Evolutionary conservation across 768 basidiomycete genomes (phyloP).

Genomic region (Suillus alpinus): DNA sequence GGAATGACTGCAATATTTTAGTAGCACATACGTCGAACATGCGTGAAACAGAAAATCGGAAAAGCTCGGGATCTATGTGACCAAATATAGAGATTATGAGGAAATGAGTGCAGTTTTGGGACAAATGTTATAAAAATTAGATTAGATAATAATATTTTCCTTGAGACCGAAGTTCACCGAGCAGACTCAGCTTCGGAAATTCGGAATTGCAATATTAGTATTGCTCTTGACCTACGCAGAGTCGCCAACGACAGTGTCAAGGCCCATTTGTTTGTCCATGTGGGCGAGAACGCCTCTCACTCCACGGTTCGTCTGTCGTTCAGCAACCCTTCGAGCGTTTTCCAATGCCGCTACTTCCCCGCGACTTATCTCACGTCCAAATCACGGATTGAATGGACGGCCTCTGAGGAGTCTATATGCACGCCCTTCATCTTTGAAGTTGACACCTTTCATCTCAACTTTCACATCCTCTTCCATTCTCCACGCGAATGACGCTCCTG

Average conservation of each 20-base stretch:
- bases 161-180: background rate
- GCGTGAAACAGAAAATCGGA: no score
- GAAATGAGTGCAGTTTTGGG: background rate
- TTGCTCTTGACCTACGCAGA: background rate
- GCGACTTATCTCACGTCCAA: background rate
- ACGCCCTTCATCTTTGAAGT: slow-evolving; percentile 5
- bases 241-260: background rate
- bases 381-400: background rate
- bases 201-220: background rate
- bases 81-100: background rate
- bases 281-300: slow-evolving; percentile 15
- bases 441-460: slow-evolving; percentile 7
- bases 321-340: slow-evolving; percentile 13
- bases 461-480: slow-evolving; percentile 17
- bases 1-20: no score
- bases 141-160: background rate
- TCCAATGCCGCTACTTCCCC: slow-evolving; percentile 6
- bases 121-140: background rate
- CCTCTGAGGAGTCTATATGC: slow-evolving; percentile 6
- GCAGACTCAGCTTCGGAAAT: background rate
- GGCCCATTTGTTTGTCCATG: slow-evolving; percentile 16
- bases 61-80: no score
- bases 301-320: slow-evolving; percentile 17
- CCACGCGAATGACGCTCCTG: background rate
- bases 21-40: no score